A percentile compares a stretch with the other conserved stretches of the same genome.
phyloP scores from a whole-genome alignment of 306 rosid genomes.

The Medicago lupulina region DNA sequence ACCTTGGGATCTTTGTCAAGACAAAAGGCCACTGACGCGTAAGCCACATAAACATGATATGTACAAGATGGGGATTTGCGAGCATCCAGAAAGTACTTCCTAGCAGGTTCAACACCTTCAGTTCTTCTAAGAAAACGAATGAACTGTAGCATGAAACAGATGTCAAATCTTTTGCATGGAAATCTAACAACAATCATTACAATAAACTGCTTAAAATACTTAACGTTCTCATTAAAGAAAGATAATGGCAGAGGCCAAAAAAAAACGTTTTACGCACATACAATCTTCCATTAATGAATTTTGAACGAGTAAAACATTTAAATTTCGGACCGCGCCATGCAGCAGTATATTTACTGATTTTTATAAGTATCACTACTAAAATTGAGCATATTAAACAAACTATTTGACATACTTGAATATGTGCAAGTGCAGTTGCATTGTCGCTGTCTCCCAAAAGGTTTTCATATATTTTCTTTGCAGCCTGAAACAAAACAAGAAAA shows the following conservation, averaged over 20 bases:
- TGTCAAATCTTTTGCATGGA: constrained; percentile 38
- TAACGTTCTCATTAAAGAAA: constrained; percentile 12
- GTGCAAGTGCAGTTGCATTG: constrained; percentile 77
- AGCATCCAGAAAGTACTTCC: constrained; percentile 91
- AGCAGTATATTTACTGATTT: neutral
- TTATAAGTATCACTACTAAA: neutral
- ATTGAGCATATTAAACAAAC: constrained; percentile 34
- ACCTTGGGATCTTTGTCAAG: constrained; percentile 98
- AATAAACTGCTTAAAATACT: constrained; percentile 19
- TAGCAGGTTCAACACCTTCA: constrained; percentile 98
- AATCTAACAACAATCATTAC: constrained; percentile 18
- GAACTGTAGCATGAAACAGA: constrained; percentile 68
- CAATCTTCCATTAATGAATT: too few relatives aligned
- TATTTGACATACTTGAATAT: constrained; percentile 75
- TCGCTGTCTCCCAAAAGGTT: constrained; percentile 76
- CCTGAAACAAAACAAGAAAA: constrained; percentile 57
- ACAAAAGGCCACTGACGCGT: constrained; percentile 91
- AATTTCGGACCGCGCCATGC: constrained; percentile 26
- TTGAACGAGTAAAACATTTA: constrained; percentile 1
- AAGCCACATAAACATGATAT: constrained; percentile 94
- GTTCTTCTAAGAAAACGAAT: constrained; percentile 92
- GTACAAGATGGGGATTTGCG: constrained; percentile 88
- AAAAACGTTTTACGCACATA: constrained; percentile 4
- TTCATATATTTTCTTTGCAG: constrained; percentile 92
- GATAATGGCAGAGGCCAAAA: constrained; percentile 4